phyloP scores from a whole-genome alignment of 23 red algal genomes.

The Cyanidioschyzon merolae region DNA sequence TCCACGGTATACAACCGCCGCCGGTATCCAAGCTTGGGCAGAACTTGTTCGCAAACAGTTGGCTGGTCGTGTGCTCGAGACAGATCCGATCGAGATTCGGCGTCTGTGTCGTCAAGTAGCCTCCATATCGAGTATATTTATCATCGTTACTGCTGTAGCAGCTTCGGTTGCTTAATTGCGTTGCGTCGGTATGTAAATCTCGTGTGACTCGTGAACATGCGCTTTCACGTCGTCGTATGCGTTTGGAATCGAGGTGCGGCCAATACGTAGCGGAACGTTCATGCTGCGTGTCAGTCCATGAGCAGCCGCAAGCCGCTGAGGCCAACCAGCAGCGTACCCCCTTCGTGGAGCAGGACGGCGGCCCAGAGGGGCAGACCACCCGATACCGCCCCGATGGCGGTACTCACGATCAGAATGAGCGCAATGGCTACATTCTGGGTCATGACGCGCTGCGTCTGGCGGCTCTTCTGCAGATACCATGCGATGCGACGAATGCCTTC shows the following conservation, averaged over 20 bases:
- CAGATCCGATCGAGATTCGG: background rate
- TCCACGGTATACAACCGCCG: background rate
- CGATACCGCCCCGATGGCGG: slow-evolving; percentile 30
- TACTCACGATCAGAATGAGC: slow-evolving; percentile 48
- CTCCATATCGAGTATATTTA: no score
- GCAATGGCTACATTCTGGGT: slow-evolving; percentile 58
- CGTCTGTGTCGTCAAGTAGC: background rate
- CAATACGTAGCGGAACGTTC: no score
- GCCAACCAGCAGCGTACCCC: slow-evolving; percentile 67
- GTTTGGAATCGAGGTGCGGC: no score
- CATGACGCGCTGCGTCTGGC: slow-evolving; percentile 41
- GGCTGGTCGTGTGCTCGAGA: background rate
- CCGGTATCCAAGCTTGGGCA: background rate
- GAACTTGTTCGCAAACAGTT: background rate
- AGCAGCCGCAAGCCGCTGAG: slow-evolving; percentile 66
- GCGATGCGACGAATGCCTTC: slow-evolving; percentile 26
- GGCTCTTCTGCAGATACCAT: slow-evolving; percentile 60
- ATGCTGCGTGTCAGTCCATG: no score
- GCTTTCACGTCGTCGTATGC: no score
- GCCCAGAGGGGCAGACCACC: slow-evolving; percentile 81
- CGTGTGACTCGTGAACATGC: no score
- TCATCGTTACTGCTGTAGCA: no score
- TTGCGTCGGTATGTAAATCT: no score
- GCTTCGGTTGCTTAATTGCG: no score
- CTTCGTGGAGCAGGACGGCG: slow-evolving; percentile 76